Conservation (phyloP, 2,329 filamentous ascomycete genomes). For the Penicillium rolfsii region DNA sequence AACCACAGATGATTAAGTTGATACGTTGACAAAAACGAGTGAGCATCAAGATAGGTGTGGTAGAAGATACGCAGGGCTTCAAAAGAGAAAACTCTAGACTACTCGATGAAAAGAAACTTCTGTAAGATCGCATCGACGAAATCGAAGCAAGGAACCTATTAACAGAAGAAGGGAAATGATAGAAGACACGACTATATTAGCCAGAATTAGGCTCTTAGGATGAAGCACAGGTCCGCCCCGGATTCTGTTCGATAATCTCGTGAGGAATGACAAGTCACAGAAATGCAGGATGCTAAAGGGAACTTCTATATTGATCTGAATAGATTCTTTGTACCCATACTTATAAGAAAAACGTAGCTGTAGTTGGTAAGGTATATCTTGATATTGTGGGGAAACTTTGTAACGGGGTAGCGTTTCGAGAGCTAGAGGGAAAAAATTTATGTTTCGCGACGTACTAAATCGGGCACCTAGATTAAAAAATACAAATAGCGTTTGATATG, state of each 20-base stretch:
- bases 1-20: background rate
- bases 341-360: background rate
- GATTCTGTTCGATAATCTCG: background rate
- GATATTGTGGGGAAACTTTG: background rate
- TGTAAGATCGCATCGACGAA: slow-evolving; percentile 1
- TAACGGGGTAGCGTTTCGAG: background rate
- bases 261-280: background rate
- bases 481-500: background rate
- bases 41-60: slow-evolving; percentile 7
- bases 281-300: background rate
- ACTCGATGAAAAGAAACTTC: slow-evolving; percentile 12
- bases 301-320: background rate
- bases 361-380: background rate
- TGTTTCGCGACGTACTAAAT: background rate
- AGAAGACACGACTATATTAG: background rate
- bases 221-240: no score
- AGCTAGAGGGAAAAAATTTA: background rate
- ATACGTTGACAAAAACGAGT: background rate
- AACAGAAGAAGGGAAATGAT: background rate
- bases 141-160: background rate
- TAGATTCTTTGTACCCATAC: background rate
- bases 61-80: slow-evolving; percentile 27
- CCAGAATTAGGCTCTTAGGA: background rate
- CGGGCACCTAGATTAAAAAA: background rate
- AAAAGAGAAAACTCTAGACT: slow-evolving; percentile 27